Conservation (phyloP, 129 eudicot species). For the Mikania micrantha region DNA sequence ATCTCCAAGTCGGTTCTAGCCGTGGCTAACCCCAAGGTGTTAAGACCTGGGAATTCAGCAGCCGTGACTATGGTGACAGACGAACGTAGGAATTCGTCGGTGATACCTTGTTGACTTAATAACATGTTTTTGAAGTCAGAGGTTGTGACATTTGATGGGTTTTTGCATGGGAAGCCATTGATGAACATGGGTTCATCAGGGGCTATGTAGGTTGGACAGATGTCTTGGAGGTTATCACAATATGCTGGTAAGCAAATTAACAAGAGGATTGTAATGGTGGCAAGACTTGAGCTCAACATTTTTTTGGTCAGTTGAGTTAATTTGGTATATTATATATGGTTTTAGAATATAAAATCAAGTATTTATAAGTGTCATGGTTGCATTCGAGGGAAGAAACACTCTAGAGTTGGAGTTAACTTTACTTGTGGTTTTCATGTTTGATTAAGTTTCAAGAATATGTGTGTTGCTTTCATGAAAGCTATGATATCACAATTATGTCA, state of each 20-base stretch:
- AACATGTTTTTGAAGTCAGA: constrained; percentile 60
- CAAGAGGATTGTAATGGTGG: constrained; percentile 6
- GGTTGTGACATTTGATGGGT: constrained; percentile 50
- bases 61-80: constrained; percentile 51
- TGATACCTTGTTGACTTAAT: constrained; percentile 38
- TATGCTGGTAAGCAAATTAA: constrained; percentile 28
- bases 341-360: constrained; percentile 5
- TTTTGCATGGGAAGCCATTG: constrained; percentile 77
- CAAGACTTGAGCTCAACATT: constrained; percentile 23
- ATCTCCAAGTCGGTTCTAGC: constrained; percentile 63
- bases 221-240: constrained; percentile 55
- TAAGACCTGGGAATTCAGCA: constrained; percentile 65
- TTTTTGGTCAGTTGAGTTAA: constrained; percentile 7
- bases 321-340: neutral
- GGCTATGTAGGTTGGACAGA: constrained; percentile 54
- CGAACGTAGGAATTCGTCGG: constrained; percentile 40
- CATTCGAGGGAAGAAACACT: constrained; percentile 36
- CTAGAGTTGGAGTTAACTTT: constrained; percentile 66
- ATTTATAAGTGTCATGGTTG: constrained; percentile 29
- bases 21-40: constrained; percentile 63
- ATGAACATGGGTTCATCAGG: constrained; percentile 35
- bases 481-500: constrained; percentile 17
- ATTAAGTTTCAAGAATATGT: constrained; percentile 41
- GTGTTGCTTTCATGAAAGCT: constrained; percentile 35
- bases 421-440: constrained; percentile 44